These are phyloP conservation scores for Ganoderma resinaceum DNA, from an alignment of 1,284 basidiomycete species.

Conservation along the genomic window DNA sequence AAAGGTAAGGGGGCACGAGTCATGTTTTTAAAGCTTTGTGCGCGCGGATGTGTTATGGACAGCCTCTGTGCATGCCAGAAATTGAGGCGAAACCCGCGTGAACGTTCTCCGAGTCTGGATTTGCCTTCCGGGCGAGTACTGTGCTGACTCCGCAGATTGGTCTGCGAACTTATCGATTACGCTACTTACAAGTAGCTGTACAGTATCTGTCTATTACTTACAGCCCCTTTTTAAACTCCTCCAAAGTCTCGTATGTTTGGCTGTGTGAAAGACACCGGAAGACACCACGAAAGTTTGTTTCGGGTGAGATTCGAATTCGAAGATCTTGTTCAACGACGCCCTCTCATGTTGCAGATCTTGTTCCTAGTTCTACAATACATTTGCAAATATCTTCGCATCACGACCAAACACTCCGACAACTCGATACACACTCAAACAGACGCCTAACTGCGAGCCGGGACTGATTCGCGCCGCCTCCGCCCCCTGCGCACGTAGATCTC, in stretches of 20 bases:
- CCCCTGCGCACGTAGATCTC: not conserved
- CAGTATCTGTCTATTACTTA: too few relatives aligned
- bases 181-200: too few relatives aligned
- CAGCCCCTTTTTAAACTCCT: not conserved
- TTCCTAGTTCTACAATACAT: constrained; percentile 8
- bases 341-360: not conserved
- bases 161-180: too few relatives aligned
- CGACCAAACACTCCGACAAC: not conserved
- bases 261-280: not conserved
- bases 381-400: not conserved
- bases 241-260: not conserved
- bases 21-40: too few relatives aligned
- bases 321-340: not conserved
- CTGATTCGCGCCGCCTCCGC: not conserved
- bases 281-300: not conserved
- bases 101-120: too few relatives aligned
- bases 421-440: not conserved
- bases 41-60: too few relatives aligned
- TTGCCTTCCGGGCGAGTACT: too few relatives aligned
- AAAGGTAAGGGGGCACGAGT: too few relatives aligned
- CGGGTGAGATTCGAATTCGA: not conserved
- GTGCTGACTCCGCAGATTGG: too few relatives aligned
- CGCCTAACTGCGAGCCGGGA: not conserved
- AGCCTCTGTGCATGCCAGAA: too few relatives aligned
- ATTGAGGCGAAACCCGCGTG: too few relatives aligned